Base-by-base conservation (phyloP, 768 basidiomycete species). In the Pholiota conissans region DNA sequence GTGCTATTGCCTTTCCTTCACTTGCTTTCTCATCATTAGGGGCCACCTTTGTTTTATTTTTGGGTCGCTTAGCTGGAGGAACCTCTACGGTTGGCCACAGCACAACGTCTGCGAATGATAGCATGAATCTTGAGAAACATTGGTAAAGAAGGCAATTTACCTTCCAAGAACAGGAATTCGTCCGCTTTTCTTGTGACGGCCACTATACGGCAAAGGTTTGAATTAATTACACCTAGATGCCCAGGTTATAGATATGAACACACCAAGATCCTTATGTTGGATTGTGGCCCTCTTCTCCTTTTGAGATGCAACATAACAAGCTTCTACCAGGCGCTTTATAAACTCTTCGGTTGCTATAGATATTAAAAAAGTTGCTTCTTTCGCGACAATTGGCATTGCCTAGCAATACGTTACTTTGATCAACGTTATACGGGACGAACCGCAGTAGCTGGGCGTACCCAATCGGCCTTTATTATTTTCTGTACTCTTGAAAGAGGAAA, bases 331-430 rank as follows among this genome's bases (percentile, higher is more conserved):
- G 49, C 86, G 81, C 69, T 84, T 86, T 52, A 95, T 87, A 62
- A 96, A 95, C 69, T 93, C 89, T 72, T 96, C 94, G 55, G 94
- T 87, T 5, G 93, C 93, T 26, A 93, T 74, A 20, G 90, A 85
- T 46, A 95, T 87, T 60, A 93, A 72, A 62, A 92, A 85, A 0
- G 84, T 81, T 22, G 91, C 92, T 52, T 95, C 93, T 67, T 79
- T 86, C 10, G 87, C 85, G 4, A 92, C 76, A 39, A 85, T 84
- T 0, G 89, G 86, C 51, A 93, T 80, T 45, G 93, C 91, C 91
- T 93, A 59, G 47, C 20, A 16, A 32, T 9, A 51, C 22, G 16
- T 49, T 14, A 24, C 16, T 42, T 20, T 27, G 26, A 29, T 34
- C 20, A 40, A 47, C 5, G 16, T 48, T 32, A 54, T 18, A 26